These are phyloP conservation scores for Biscogniauxia sp. DNA, from an alignment of 2,329 filamentous ascomycete genomes.

Conservation along the genomic window DNA sequence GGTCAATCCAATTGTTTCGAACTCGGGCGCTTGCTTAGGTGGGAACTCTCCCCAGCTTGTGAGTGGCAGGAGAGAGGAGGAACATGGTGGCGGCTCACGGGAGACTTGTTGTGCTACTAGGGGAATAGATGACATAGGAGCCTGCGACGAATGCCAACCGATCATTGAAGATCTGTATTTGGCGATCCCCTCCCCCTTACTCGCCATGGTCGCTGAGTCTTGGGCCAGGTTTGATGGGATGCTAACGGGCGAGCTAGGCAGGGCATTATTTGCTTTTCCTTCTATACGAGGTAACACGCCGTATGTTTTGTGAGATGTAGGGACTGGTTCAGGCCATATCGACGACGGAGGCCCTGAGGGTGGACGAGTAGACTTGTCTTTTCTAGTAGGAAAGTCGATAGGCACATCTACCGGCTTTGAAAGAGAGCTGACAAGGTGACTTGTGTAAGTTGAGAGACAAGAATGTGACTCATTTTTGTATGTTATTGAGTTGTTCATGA, in stretches of 20 bases:
- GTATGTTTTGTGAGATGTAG: background rate
- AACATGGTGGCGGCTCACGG: background rate
- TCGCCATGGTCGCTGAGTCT: background rate
- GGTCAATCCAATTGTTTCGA: conserved; percentile 2
- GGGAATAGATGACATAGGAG: background rate
- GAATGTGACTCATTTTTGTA: background rate
- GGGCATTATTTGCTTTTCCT: background rate
- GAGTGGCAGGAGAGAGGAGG: background rate
- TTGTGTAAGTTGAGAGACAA: background rate
- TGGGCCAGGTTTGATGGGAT: no score
- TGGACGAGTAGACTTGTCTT: background rate
- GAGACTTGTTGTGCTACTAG: background rate
- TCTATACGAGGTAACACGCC: background rate
- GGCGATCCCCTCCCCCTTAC: background rate
- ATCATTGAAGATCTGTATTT: background rate
- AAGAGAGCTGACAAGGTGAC: background rate
- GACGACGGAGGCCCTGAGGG: conserved; percentile 11
- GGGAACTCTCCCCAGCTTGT: conserved; percentile 13
- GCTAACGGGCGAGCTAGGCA: background rate
- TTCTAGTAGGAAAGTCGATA: background rate
- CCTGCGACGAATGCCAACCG: background rate
- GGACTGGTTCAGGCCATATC: conserved; percentile 13
- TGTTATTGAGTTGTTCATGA: background rate
- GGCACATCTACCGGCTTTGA: background rate
- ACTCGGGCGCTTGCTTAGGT: conserved; percentile 5